Conservation (phyloP, 495 filamentous ascomycete genomes). For the Copromyces sp. region DNA sequence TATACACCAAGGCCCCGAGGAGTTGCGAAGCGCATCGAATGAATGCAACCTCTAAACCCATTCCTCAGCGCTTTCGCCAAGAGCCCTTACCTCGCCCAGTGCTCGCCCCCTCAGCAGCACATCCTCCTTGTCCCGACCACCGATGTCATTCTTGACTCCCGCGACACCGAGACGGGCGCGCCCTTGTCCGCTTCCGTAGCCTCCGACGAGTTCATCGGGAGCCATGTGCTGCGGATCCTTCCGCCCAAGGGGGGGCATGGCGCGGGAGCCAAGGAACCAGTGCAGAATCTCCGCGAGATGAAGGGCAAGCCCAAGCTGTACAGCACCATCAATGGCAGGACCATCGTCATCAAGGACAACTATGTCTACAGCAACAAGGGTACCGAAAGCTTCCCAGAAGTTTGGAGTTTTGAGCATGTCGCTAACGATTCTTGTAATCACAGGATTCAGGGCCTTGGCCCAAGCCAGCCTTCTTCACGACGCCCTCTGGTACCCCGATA, state of each 20-base stretch:
- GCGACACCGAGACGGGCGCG: constrained; percentile 77
- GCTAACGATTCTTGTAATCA: constrained; percentile 4
- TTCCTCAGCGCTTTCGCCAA: constrained; percentile 97
- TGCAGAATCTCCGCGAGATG: constrained; percentile 71
- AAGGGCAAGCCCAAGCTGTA: constrained; percentile 89
- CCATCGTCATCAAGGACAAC: constrained; percentile 87
- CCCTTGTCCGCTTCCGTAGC: constrained; percentile 70
- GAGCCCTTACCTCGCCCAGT: constrained; percentile 86
- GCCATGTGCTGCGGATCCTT: constrained; percentile 88
- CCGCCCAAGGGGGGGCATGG: constrained; percentile 40
- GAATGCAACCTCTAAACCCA: constrained; percentile 99
- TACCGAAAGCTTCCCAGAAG: constrained; percentile 22
- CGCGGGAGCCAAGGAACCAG: constrained; percentile 54
- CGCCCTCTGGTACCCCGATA: constrained; percentile 77
- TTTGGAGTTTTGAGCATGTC: neutral
- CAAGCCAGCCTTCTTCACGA: constrained; percentile 86
- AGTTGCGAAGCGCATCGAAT: constrained; percentile 22
- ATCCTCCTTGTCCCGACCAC: constrained; percentile 91
- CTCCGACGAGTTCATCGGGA: constrained; percentile 89
- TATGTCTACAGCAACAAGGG: constrained; percentile 95
- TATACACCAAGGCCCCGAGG: constrained; percentile 11
- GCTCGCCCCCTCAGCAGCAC: constrained; percentile 83
- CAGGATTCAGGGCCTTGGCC: constrained; percentile 85
- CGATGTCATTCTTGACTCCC: constrained; percentile 76
- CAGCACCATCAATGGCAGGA: constrained; percentile 84